A percentile compares a stretch with the other conserved stretches of the same genome.
These are phyloP conservation scores for Debaryomyces sp. DNA, from an alignment of 1,139 yeast species.

Conservation along the genomic window DNA sequence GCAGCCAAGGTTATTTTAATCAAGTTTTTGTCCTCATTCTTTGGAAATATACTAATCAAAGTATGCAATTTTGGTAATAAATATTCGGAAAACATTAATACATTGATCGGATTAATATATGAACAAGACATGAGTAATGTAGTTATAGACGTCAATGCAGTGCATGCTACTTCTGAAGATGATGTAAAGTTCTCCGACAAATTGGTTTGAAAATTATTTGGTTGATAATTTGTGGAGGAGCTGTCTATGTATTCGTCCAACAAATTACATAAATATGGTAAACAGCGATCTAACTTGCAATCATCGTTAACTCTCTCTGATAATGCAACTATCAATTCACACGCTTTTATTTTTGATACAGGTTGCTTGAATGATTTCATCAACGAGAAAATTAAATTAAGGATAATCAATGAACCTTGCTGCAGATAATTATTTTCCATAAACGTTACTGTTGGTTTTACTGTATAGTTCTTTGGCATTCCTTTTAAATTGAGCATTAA, in stretches of 20 bases:
- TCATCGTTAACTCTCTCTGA: constrained; percentile 82
- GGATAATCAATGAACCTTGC: constrained; percentile 62
- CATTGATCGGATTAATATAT: constrained; percentile 75
- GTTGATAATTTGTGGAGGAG: constrained; percentile 10
- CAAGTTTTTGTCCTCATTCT: constrained; percentile 35
- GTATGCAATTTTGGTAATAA: constrained; percentile 68
- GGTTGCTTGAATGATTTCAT: constrained; percentile 67
- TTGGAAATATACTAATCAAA: constrained; percentile 36
- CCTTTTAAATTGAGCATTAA: constrained; percentile 55
- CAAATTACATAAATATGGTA: constrained; percentile 71
- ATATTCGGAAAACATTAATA: constrained; percentile 76
- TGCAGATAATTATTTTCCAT: constrained; percentile 24
- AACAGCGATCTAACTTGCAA: constrained; percentile 78
- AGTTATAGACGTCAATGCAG: constrained; percentile 58
- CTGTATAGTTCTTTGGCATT: constrained; percentile 42
- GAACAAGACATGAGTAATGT: constrained; percentile 67
- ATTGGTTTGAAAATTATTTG: constrained; percentile 6
- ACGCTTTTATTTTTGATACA: constrained; percentile 64
- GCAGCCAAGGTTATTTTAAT: constrained; percentile 72
- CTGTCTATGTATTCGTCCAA: constrained; percentile 38
- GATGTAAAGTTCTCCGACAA: constrained; percentile 9
- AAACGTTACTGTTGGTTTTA: constrained; percentile 34
- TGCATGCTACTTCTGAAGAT: constrained; percentile 55
- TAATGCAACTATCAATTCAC: constrained; percentile 75
- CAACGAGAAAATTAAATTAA: constrained; percentile 66